Base-by-base conservation (phyloP, 352 stramenopile genomes). In the Phytophthora idaei region DNA sequence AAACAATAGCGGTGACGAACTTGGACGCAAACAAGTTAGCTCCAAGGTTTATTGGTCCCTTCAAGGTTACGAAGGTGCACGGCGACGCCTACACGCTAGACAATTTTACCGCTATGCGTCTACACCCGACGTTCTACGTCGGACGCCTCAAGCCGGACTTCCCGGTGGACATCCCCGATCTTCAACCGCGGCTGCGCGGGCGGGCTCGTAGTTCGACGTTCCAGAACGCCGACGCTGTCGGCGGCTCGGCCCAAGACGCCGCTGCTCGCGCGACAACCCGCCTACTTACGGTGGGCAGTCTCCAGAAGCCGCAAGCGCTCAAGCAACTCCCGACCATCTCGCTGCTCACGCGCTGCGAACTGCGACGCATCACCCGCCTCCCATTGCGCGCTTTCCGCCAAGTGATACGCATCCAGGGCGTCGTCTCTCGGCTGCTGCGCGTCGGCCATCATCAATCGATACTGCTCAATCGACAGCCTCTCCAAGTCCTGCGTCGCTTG, bases 111-210 rank as follows among this genome's bases (percentile, higher is more conserved):
- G 6, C 44, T 3, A 73, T 71, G 54, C 42, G 36, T 0, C 48
- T 74, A 1, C 62, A 79, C 53, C 63, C 67, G 45, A 79, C 61
- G 41, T 75, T 77, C 44, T 77, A 77, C 53, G 57, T 80, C 52
- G 60, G 68, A 5, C 63, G 64, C 8, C 60, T 70, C 21, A 74
- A 74, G 25, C 10, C 39, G 3, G 75, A 80, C 55, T 9, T 50
- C 7, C 54, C 47, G 17, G 44, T 37, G 21, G 10, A 5, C 2
- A 52, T 51, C 15, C 61, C 36, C 17, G 39, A 37, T 0, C 27
- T 29, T 14, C 1, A 27, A 7, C 21, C 3, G 45, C 14, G 2
- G 45, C 2, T 21, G 9, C n/a, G n/a, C n/a, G n/a, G n/a, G n/a
- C n/a, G n/a, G n/a, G n/a, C n/a, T n/a, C 11, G 45, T 51, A 51